Conservation (phyloP, 805 yeast species). For the Saturnispora saitoi region DNA sequence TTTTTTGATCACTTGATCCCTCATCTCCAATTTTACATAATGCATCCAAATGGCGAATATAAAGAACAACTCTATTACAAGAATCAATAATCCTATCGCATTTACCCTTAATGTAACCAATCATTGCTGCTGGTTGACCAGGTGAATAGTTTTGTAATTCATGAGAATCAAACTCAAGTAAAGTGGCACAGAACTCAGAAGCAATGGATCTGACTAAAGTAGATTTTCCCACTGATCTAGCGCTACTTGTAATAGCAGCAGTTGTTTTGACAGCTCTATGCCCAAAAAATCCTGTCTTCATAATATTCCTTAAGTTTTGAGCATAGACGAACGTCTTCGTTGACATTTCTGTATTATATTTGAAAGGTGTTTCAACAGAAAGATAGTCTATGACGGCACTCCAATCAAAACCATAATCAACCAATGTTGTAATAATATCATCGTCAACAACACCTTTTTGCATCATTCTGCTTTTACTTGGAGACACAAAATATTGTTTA, state of each 20-base stretch:
- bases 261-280: slow-evolving; percentile 46
- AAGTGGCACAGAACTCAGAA: slow-evolving; percentile 52
- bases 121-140: slow-evolving; percentile 51
- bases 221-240: slow-evolving; percentile 74
- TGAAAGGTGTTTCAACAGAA: not conserved
- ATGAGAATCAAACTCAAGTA: slow-evolving; percentile 61
- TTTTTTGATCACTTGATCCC: slow-evolving; percentile 30
- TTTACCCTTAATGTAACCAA: slow-evolving; percentile 71
- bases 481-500: slow-evolving; percentile 52
- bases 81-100: slow-evolving; percentile 51
- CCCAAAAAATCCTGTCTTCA: slow-evolving; percentile 40
- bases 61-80: slow-evolving; percentile 42
- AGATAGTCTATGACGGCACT: not conserved
- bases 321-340: slow-evolving; percentile 39
- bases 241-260: slow-evolving; percentile 56
- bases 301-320: slow-evolving; percentile 41
- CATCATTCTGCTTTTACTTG: slow-evolving; percentile 56
- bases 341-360: not conserved
- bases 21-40: slow-evolving; percentile 61
- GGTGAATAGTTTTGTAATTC: slow-evolving; percentile 61
- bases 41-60: slow-evolving; percentile 66
- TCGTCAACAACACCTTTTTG: slow-evolving; percentile 53
- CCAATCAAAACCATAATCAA: slow-evolving; percentile 1
- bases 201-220: slow-evolving; percentile 50
- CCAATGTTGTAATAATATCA: slow-evolving; percentile 22